Evolutionary conservation across 23 red algal species (phyloP), one percentile per base, ranked within the genome.

Genomic region (Gracilaria gracilis): DNA sequence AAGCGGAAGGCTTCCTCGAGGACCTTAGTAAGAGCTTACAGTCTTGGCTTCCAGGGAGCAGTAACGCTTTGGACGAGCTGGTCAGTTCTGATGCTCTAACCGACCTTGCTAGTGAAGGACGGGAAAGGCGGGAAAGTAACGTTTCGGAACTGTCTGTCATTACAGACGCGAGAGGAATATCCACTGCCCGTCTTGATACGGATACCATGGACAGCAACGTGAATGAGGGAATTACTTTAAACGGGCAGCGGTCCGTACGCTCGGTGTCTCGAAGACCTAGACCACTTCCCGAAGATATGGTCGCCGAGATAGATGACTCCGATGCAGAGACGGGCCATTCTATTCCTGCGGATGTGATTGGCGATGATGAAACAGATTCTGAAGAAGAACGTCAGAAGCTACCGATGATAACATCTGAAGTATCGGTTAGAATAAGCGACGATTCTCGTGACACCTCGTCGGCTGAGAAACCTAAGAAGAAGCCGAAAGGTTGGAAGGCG

Each of bases 251-350:
- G 73, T 81, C 87, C 64, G 87, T 80, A 62, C 54, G 76, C 76
- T 64, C 87, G 53, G 73, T 81, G 57, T 75, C 65, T 40, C 87
- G 87, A 69, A 80, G 58, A 71, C 87, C 87, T 66, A 80, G 87
- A 65, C 87, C 87, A 69, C 74, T 90, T 62, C 87, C 87, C 15
- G 87, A 90, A 57, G 87, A 90, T 90, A 90, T 90, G 87, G 87
- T 90, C 39, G 87, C 76, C 32, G 87, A 90, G 21, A 90, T 90
- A 61, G 87, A 90, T 74, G 87, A 81, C 59, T 90, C 74, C 71
- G 87, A 90, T 32, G 73, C 87, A 54, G 87, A 90, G 74, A 90
- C 87, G 57, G 87, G 81, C 73, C 53, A 82, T 82, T 62, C 79
- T 44, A 59, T 65, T 44, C 79, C 53, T 65, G 79, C 27, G 37